phyloP scores from a whole-genome alignment of 108 stramenopile genomes.

The Chaetoceros tenuissimus region DNA sequence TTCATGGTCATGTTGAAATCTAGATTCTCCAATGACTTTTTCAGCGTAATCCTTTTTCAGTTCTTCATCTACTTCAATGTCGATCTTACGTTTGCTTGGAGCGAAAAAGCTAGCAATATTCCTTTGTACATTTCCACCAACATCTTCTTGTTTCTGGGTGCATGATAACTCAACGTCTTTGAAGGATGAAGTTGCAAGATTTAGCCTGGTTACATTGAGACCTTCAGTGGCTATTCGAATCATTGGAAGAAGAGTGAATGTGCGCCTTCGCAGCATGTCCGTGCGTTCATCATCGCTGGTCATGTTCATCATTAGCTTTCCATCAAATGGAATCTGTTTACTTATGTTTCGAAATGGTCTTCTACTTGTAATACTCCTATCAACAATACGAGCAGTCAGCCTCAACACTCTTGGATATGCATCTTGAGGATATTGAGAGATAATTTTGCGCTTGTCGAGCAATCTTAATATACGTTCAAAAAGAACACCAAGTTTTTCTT shows the following conservation, averaged over 20 bases:
- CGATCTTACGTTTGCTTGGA: no score
- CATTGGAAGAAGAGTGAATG: slow-evolving; percentile 11
- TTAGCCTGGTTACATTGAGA: slow-evolving; percentile 37
- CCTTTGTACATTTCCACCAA: not conserved
- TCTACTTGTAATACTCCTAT: slow-evolving; percentile 8
- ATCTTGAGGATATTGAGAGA: slow-evolving; percentile 15
- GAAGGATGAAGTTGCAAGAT: slow-evolving; percentile 37
- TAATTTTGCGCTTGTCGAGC: slow-evolving; percentile 21
- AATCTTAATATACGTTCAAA: slow-evolving; percentile 25
- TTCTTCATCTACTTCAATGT: no score
- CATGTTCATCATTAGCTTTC: slow-evolving; percentile 12
- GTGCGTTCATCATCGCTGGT: not conserved
- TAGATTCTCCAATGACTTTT: no score
- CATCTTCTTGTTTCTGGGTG: not conserved
- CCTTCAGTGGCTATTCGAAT: not conserved
- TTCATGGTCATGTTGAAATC: no score
- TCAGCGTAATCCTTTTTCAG: no score
- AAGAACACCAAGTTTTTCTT: slow-evolving; percentile 17
- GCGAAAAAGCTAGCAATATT: no score
- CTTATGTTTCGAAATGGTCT: slow-evolving; percentile 30
- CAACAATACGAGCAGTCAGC: slow-evolving; percentile 32
- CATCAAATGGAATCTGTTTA: slow-evolving; percentile 28
- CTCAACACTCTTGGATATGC: slow-evolving; percentile 38
- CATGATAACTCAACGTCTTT: slow-evolving; percentile 11
- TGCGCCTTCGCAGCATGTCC: not conserved